Evolutionary conservation across 2,329 filamentous ascomycete species (phyloP), one percentile per base, ranked within the genome.

Genomic region (Fonsecaea nubica): DNA sequence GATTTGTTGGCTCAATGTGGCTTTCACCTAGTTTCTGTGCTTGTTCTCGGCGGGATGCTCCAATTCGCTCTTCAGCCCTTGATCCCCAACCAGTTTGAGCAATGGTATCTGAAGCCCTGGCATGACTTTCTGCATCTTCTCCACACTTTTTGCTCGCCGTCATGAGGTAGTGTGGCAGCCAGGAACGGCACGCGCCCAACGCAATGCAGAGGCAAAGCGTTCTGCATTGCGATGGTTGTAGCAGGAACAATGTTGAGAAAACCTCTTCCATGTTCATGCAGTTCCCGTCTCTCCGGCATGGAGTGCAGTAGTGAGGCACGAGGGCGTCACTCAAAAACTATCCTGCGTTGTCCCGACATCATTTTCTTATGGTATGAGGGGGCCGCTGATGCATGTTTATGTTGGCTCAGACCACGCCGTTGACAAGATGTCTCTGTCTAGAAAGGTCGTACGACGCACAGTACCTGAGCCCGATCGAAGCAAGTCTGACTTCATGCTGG

Each of bases 51-150:
- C 58, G 13, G 33, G n/a, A 32, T 15, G 10, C 38, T 61, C 42
- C 53, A 58, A 58, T 63, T 63, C 52, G 61, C 61, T 53, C 10
- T 30, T 36, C 32, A 58, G 12, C 30, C 58, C 18, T 53, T 50
- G 45, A 48, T 13, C 33, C 45, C 45, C 58, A 52, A 61, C 58
- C 45, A 25, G 45, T 61, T 57, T 57, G 32, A 57, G 55, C n/a
- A 48, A 61, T 61, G 45, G 58, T 38, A 21, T 52, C n/a, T 61
- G 53, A 9, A 48, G 57, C 63, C 50, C 42, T 65, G 63, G 50
- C 58, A 61, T 65, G 50, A 64, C 56, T 52, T 61, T 61, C 58
- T 59, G 57, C 57, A 53, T 18, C 45, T 61, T 61, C 62, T 60
- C 57, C 58, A 61, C 57, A 60, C 33, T 61, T 53, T 50, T 61